These are phyloP conservation scores for Yamadazyma pseudoaaseri DNA, from an alignment of 1,139 yeast species.

Conservation along the genomic window DNA sequence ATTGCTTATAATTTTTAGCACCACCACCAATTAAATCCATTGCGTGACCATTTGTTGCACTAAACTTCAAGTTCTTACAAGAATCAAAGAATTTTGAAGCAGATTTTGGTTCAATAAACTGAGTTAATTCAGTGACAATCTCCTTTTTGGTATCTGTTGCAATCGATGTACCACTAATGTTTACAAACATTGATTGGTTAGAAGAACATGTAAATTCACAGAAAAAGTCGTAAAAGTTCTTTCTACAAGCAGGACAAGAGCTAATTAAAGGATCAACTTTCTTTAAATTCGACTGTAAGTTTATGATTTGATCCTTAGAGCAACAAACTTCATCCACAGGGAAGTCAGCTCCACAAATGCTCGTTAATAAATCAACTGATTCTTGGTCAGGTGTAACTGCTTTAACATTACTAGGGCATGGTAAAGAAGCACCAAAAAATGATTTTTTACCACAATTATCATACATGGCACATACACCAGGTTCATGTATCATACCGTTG, in stretches of 20 bases:
- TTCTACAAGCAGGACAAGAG: conserved; percentile 92
- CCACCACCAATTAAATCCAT: conserved; percentile 98
- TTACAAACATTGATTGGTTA: conserved; percentile 71
- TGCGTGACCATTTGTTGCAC: conserved; percentile 94
- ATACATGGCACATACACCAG: conserved; percentile 58
- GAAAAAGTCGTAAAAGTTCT: conserved; percentile 80
- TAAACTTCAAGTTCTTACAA: conserved; percentile 85
- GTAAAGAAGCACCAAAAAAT: conserved; percentile 74
- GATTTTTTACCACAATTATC: conserved; percentile 77
- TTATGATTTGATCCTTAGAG: conserved; percentile 32
- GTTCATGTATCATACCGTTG: conserved; percentile 16
- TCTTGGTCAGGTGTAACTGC: conserved; percentile 48
- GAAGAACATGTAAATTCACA: conserved; percentile 93
- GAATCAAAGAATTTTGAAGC: conserved; percentile 74
- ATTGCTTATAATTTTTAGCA: conserved; percentile 68
- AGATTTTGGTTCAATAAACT: conserved; percentile 56
- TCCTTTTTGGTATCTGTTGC: conserved; percentile 53
- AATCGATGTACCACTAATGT: conserved; percentile 54
- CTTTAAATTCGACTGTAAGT: conserved; percentile 52
- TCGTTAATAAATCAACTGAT: conserved; percentile 47
- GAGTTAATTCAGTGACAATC: conserved; percentile 71
- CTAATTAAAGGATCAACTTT: conserved; percentile 79
- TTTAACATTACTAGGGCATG: conserved; percentile 61
- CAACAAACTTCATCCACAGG: conserved; percentile 38
- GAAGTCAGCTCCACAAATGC: conserved; percentile 74